phyloP scores from a whole-genome alignment of 2,329 filamentous ascomycete genomes.

The Tolypocladium inflatum region DNA sequence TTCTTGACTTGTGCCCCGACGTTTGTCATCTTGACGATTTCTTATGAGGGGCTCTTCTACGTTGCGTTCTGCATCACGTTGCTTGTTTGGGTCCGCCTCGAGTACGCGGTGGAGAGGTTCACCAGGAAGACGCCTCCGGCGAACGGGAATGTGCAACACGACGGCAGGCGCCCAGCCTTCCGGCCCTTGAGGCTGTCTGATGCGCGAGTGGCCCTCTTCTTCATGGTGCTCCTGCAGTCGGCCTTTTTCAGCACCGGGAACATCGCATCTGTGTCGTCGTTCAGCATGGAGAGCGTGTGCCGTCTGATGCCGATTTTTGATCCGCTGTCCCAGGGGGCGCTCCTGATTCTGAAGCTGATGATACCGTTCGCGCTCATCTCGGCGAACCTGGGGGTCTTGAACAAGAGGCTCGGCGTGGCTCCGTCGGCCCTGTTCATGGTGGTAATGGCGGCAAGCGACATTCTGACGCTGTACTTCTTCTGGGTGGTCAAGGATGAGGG shows the following conservation, averaged over 20 bases:
- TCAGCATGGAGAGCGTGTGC: conserved; percentile 82
- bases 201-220: conserved; percentile 82
- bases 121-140: conserved; percentile 4
- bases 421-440: conserved; percentile 89
- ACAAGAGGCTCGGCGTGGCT: conserved; percentile 71
- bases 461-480: conserved; percentile 93
- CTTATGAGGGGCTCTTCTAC: conserved; percentile 95
- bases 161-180: conserved; percentile 17
- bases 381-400: conserved; percentile 88
- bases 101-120: conserved; percentile 54
- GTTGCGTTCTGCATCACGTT: conserved; percentile 76
- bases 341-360: conserved; percentile 82
- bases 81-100: conserved; percentile 83
- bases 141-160: neutral
- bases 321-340: conserved; percentile 80
- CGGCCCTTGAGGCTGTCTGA: conserved; percentile 74
- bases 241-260: conserved; percentile 97
- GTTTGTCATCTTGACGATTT: conserved; percentile 94
- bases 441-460: conserved; percentile 83
- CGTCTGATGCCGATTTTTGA: conserved; percentile 87
- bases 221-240: conserved; percentile 88
- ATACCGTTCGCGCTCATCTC: conserved; percentile 90
- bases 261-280: conserved; percentile 85
- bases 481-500: conserved; percentile 96
- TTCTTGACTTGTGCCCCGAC: conserved; percentile 89